phyloP scores from a whole-genome alignment of 106 monocot species.

The Triglochin maritima region DNA sequence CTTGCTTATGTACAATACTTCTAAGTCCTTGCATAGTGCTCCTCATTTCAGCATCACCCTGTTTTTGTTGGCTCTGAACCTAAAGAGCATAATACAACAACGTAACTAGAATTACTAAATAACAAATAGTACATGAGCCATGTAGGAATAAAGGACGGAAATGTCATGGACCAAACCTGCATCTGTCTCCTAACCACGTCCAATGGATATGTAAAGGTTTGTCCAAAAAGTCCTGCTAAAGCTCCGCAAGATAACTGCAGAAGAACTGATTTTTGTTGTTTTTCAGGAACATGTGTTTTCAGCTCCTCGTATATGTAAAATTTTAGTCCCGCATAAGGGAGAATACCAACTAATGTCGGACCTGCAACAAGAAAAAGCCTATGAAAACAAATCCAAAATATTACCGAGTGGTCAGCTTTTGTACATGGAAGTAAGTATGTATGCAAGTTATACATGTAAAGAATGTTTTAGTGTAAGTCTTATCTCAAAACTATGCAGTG shows the following conservation, averaged over 20 bases:
- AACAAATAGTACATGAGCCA: background rate
- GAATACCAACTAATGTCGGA: conserved; percentile 78
- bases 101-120: background rate
- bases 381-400: background rate
- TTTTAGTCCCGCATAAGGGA: conserved; percentile 87
- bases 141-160: too few species aligned
- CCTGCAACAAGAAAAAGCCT: conserved; percentile 19
- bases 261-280: conserved; percentile 45
- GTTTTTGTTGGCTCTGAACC: conserved; percentile 45
- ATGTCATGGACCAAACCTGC: conserved; percentile 40
- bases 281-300: conserved; percentile 58
- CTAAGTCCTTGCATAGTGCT: conserved; percentile 52
- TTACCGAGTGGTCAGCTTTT: too few species aligned
- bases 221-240: conserved; percentile 81
- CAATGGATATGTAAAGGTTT: conserved; percentile 83
- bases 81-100: conserved; percentile 9
- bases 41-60: conserved; percentile 23
- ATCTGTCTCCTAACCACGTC: conserved; percentile 90
- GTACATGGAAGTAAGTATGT: too few species aligned
- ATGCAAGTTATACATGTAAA: too few species aligned
- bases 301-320: conserved; percentile 88
- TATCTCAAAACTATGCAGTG: too few species aligned
- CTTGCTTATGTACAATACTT: conserved; percentile 43
- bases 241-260: conserved; percentile 67
- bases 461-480: too few species aligned